A percentile compares a stretch with the other conserved stretches of the same genome.
Conservation (phyloP, 257 asterid species). For the Solanum pinnatisectum region DNA sequence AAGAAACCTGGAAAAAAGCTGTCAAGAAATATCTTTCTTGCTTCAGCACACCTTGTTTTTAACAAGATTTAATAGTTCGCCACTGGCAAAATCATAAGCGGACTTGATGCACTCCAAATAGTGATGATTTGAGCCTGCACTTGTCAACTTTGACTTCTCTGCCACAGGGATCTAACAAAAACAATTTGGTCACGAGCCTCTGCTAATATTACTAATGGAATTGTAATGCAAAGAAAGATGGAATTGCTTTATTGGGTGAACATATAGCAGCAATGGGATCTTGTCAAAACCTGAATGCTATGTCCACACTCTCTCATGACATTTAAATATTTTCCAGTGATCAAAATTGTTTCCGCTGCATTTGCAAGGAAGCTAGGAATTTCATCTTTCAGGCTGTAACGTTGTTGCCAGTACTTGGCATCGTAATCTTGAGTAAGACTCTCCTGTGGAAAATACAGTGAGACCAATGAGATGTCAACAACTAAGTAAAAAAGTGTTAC, state of each 20-base stretch:
- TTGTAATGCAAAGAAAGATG: background rate
- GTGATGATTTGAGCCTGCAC: conserved; percentile 83
- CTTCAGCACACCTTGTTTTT: conserved; percentile 70
- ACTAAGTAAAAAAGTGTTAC: background rate
- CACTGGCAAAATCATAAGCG: conserved; percentile 97
- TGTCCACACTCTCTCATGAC: conserved; percentile 99
- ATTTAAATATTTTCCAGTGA: conserved; percentile 90
- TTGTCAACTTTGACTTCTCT: conserved; percentile 70
- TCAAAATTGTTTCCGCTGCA: conserved; percentile 93
- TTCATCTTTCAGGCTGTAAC: conserved; percentile 95
- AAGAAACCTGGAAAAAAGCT: background rate
- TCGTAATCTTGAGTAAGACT: conserved; percentile 93
- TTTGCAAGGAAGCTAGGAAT: conserved; percentile 88
- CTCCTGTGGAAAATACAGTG: conserved; percentile 50
- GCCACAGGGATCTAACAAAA: conserved; percentile 72
- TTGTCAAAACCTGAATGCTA: conserved; percentile 57
- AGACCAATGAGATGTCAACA: conserved; percentile 5
- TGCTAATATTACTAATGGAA: conserved; percentile 11
- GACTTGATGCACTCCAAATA: conserved; percentile 87
- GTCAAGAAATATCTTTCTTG: background rate
- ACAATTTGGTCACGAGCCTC: conserved; percentile 25
- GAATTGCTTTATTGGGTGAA: background rate
- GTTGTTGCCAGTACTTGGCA: conserved; percentile 91
- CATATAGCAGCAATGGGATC: conserved; percentile 2
- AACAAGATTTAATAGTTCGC: conserved; percentile 81